These are phyloP conservation scores for Rhynchospora tenuis DNA, from an alignment of 176 grass and related monocot species.

Conservation along the genomic window DNA sequence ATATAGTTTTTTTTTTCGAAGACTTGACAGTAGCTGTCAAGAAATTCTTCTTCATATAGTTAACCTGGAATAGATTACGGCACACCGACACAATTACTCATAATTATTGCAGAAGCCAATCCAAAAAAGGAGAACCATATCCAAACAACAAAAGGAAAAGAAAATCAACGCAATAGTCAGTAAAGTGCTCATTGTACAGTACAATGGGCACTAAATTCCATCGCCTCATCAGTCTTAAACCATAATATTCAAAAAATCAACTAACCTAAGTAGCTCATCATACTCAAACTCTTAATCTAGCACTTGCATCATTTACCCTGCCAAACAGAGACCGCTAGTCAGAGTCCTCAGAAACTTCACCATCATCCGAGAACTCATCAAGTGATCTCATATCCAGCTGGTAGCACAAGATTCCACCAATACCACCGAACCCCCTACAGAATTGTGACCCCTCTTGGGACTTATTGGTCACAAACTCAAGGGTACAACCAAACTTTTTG, in stretches of 20 bases:
- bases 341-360: constrained; percentile 50
- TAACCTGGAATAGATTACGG: too few relatives aligned
- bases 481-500: constrained; percentile 66
- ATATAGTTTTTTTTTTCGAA: too few relatives aligned
- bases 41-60: too few relatives aligned
- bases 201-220: neutral
- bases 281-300: neutral
- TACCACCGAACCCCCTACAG: constrained; percentile 68
- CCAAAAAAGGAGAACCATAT: neutral
- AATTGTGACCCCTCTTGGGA: constrained; percentile 78
- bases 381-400: constrained; percentile 64
- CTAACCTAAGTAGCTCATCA: constrained; percentile 17
- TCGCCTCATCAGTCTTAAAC: neutral
- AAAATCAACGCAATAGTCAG: neutral
- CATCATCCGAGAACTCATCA: constrained; percentile 71
- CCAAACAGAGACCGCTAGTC: constrained; percentile 33
- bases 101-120: neutral
- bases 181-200: neutral
- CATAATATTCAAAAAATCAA: neutral
- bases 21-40: too few relatives aligned
- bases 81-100: too few relatives aligned
- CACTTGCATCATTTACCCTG: neutral
- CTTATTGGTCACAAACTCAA: constrained; percentile 81
- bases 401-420: constrained; percentile 58
- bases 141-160: neutral